Evolutionary conservation across 768 basidiomycete species (phyloP).

Genomic region (Mrakia frigida): DNA sequence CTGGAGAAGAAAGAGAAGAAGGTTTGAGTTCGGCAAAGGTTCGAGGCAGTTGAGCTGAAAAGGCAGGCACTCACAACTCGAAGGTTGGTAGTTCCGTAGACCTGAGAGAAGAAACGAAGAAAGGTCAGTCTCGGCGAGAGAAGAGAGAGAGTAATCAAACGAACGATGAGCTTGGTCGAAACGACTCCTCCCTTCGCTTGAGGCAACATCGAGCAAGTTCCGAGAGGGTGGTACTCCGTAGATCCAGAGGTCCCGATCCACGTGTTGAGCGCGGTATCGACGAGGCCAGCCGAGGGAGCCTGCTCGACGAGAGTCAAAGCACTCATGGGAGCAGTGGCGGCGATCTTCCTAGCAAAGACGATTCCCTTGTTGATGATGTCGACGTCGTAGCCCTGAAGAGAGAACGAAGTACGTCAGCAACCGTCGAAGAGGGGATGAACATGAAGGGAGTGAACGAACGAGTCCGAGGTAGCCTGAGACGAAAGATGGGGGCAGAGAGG

Average conservation of each 20-base stretch:
- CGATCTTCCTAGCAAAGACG: conserved; percentile 12
- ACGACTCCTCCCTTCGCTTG: conserved; percentile 56
- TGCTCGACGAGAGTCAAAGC: neutral
- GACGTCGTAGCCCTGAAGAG: neutral
- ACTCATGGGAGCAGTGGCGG: conserved; percentile 14
- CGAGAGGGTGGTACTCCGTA: conserved; percentile 30
- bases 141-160: neutral
- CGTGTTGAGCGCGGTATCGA: neutral
- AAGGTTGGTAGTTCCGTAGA: conserved; percentile 42
- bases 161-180: conserved; percentile 49
- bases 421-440: no score
- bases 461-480: conserved; percentile 50
- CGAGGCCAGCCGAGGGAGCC: neutral
- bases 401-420: neutral
- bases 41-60: neutral
- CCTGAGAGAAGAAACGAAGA: neutral
- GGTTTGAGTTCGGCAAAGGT: neutral
- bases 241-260: conserved; percentile 10
- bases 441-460: neutral
- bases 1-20: neutral
- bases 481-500: no score
- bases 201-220: conserved; percentile 59
- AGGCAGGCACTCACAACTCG: conserved; percentile 44
- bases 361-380: conserved; percentile 27
- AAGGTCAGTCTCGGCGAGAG: neutral